These are phyloP conservation scores for Plectosphaerella plurivora DNA, from an alignment of 2,329 filamentous ascomycete species.

Conservation along the genomic window DNA sequence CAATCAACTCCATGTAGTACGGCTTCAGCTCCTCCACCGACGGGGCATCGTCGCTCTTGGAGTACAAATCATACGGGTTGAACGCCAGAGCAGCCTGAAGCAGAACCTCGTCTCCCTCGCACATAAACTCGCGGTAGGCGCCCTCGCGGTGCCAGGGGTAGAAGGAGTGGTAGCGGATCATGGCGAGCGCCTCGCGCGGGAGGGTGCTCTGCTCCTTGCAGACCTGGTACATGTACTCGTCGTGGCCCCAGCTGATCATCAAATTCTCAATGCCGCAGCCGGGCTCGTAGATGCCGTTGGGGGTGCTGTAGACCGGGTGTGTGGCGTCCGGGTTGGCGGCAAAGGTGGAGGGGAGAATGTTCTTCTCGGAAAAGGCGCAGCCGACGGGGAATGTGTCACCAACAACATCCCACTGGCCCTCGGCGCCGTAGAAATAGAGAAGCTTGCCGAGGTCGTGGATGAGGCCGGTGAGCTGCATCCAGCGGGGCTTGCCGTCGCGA, in stretches of 20 bases:
- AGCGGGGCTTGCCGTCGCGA: slow-evolving; percentile 74
- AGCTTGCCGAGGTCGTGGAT: slow-evolving; percentile 80
- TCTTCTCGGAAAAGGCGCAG: slow-evolving; percentile 67
- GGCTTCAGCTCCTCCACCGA: slow-evolving; percentile 70
- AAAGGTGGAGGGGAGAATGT: slow-evolving; percentile 81
- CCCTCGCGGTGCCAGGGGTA: slow-evolving; percentile 86
- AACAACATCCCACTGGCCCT: slow-evolving; percentile 91
- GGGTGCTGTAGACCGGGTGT: slow-evolving; percentile 69
- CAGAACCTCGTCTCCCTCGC: slow-evolving; percentile 75
- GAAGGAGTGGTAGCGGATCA: slow-evolving; percentile 92
- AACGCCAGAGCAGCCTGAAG: slow-evolving; percentile 78
- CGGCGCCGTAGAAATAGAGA: slow-evolving; percentile 74
- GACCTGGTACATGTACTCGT: slow-evolving; percentile 84
- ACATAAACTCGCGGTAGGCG: slow-evolving; percentile 80
- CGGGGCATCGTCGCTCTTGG: slow-evolving; percentile 81
- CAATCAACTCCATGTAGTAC: slow-evolving; percentile 37
- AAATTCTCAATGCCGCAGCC: slow-evolving; percentile 82
- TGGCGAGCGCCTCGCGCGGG: slow-evolving; percentile 77
- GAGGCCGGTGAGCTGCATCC: slow-evolving; percentile 75
- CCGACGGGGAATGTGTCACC: slow-evolving; percentile 81
- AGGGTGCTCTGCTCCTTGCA: slow-evolving; percentile 77
- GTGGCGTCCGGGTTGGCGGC: slow-evolving; percentile 67
- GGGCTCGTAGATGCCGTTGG: slow-evolving; percentile 73
- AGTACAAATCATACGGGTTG: slow-evolving; percentile 89
- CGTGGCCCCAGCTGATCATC: slow-evolving; percentile 88